Evolutionary conservation across 2,329 filamentous ascomycete species (phyloP).

Genomic region (Fusarium ramigenum): DNA sequence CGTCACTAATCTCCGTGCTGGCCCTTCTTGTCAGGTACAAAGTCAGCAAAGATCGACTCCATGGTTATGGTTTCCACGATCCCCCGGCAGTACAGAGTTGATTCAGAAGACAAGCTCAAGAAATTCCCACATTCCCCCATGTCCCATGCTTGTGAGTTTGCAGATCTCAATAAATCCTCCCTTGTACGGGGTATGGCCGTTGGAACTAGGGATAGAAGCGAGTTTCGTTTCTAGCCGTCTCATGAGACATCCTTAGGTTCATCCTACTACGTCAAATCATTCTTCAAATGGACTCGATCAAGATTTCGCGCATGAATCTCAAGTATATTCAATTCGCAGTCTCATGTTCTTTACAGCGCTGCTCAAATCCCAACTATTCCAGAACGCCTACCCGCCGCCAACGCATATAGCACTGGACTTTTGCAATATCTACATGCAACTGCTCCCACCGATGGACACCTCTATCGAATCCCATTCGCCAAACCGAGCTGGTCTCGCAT

Average conservation of each 20-base stretch:
- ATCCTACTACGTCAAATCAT: slow-evolving; percentile 2
- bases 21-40: not conserved
- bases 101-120: slow-evolving; percentile 3
- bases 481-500: slow-evolving; percentile 11
- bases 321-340: slow-evolving; percentile 3
- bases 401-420: slow-evolving; percentile 39
- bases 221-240: slow-evolving; percentile 7
- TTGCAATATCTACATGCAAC: slow-evolving; percentile 33
- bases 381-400: slow-evolving; percentile 42
- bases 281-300: not conserved
- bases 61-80: slow-evolving; percentile 6
- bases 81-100: not conserved
- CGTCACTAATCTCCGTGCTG: slow-evolving; percentile 34
- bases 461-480: slow-evolving; percentile 10
- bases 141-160: slow-evolving; percentile 6
- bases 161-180: slow-evolving; percentile 37
- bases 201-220: slow-evolving; percentile 3
- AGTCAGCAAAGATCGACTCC: slow-evolving; percentile 15
- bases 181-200: slow-evolving; percentile 26
- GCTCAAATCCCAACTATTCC: slow-evolving; percentile 36
- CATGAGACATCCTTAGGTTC: slow-evolving; percentile 6
- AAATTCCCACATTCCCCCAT: not conserved
- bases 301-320: not conserved
- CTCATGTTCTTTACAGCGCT: slow-evolving; percentile 27
- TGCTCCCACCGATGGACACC: slow-evolving; percentile 13